Percentiles rank a stretch among this genome's conserved stretches.
These are phyloP conservation scores for Fusarium armeniacum DNA, from an alignment of 2,329 filamentous ascomycete species.

Conservation along the genomic window DNA sequence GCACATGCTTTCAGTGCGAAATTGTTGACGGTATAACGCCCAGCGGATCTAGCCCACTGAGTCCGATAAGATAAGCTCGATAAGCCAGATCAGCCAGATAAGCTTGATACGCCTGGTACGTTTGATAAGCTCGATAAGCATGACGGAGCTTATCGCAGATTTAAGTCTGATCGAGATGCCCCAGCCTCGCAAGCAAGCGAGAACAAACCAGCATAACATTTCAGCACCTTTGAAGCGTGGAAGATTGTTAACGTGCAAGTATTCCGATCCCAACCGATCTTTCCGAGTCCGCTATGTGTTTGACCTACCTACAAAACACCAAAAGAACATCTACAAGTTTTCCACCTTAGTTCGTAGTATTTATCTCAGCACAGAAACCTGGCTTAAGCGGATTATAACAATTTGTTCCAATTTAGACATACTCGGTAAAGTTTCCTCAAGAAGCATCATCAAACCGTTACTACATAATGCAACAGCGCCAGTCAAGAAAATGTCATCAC, in stretches of 20 bases:
- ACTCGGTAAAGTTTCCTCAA: fast-evolving
- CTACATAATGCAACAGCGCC: background rate
- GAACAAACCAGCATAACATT: too few relatives aligned
- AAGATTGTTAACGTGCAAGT: too few relatives aligned
- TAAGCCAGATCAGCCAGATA: background rate
- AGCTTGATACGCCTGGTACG: too few relatives aligned
- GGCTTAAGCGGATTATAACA: fast-evolving
- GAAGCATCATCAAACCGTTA: background rate
- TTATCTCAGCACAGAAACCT: background rate
- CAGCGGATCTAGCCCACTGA: fast-evolving
- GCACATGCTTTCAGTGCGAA: fast-evolving
- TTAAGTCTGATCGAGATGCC: too few relatives aligned
- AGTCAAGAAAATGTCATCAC: background rate
- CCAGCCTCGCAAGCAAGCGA: too few relatives aligned
- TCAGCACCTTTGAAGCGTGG: too few relatives aligned
- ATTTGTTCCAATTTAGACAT: fast-evolving
- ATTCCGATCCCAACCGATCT: too few relatives aligned
- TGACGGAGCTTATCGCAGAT: too few relatives aligned
- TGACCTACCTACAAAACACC: background rate
- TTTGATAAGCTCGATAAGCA: too few relatives aligned
- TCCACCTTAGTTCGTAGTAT: fast-evolving
- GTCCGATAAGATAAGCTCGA: background rate
- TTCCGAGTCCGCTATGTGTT: fast-evolving
- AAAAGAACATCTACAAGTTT: fast-evolving
- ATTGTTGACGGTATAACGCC: background rate